Base-by-base conservation (phyloP, 1,139 yeast species). In the Blastobotrys aristatus region DNA sequence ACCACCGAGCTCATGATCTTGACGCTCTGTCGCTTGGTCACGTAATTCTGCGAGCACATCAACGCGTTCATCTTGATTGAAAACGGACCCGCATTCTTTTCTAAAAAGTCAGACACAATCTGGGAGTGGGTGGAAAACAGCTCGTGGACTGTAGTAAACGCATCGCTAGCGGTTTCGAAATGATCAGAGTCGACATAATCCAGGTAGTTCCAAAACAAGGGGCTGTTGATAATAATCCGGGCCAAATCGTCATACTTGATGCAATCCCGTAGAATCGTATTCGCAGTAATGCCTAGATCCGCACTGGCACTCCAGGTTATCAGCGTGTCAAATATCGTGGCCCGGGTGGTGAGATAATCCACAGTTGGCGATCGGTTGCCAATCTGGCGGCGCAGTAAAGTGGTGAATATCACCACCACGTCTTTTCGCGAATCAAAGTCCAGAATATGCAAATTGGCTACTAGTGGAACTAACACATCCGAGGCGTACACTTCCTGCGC, bases 371-470 rank as follows among this genome's bases (percentile, higher is more conserved):
- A 78, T 56, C 87, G 76, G 59, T 75, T 78, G 46, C 89, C 92
- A 43, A 80, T 78, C 56, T 84, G 87, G 51, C 96, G 82, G 58
- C 94, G 81, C 53, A 92, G 74, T 45, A 94, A 73, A 2, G 89
- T 80, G 57, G 82, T 79, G 63, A 88, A 89, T 46, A 92, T 66
- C 13, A 79, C 72, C 11, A 80, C 76, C 14, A 88, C 95, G 58
- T 86, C 95, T 61, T 90, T 89, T 50, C 96, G 74, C 36, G 95
- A 80, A 63, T 92, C 97, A 65, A 92, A 90, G 56, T 88, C 97
- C 49, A 92, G 73, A 37, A 75, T 74, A 14, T 71, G 70, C 51
- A 92, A 70, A 57, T 81, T 76, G 32, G 69, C 64, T 17, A 87
- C 72, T 50, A 92, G 67, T 32, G 75, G 72, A 54, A 76, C 76